Evolutionary conservation across 768 basidiomycete species (phyloP).

Genomic region (Xerocomus potaroensis): DNA sequence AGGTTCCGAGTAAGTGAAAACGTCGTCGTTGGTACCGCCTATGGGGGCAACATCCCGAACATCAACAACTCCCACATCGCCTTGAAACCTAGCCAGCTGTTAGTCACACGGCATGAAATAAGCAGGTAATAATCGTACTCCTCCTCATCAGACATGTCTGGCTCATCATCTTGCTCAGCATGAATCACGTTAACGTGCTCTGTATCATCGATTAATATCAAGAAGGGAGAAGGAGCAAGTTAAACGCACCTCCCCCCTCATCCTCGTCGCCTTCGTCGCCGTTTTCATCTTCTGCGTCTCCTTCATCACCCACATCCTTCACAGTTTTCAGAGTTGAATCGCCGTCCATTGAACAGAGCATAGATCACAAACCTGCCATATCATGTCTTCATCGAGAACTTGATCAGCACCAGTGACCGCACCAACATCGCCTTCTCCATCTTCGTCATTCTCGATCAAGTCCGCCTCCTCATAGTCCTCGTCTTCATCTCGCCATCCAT

Average conservation of each 20-base stretch:
- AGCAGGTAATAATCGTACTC: conserved; percentile 40
- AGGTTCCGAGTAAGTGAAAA: conserved; percentile 53
- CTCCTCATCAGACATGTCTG: conserved; percentile 64
- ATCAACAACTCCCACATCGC: conserved; percentile 38
- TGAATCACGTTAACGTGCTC: conserved; percentile 58
- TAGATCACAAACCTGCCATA: conserved; percentile 49
- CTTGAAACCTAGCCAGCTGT: conserved; percentile 33
- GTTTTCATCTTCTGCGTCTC: conserved; percentile 56
- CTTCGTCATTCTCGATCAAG: conserved; percentile 57
- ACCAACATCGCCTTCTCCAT: conserved; percentile 41
- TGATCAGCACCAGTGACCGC: conserved; percentile 49
- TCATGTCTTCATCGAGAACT: conserved; percentile 48
- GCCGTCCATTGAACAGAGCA: neutral
- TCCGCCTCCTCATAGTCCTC: conserved; percentile 62
- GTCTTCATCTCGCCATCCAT: conserved; percentile 55
- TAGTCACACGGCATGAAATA: conserved; percentile 7
- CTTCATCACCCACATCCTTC: conserved; percentile 54
- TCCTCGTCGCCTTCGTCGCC: conserved; percentile 49
- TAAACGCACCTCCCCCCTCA: conserved; percentile 19
- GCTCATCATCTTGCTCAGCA: conserved; percentile 57
- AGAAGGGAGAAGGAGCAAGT: neutral
- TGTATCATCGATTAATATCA: conserved; percentile 16
- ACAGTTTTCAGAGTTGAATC: conserved; percentile 8
- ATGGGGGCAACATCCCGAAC: conserved; percentile 29
- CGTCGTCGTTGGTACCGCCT: conserved; percentile 38